These are phyloP conservation scores for Dictyostelium intermedium DNA, from an alignment of 78 protist genomes.

Conservation along the genomic window DNA sequence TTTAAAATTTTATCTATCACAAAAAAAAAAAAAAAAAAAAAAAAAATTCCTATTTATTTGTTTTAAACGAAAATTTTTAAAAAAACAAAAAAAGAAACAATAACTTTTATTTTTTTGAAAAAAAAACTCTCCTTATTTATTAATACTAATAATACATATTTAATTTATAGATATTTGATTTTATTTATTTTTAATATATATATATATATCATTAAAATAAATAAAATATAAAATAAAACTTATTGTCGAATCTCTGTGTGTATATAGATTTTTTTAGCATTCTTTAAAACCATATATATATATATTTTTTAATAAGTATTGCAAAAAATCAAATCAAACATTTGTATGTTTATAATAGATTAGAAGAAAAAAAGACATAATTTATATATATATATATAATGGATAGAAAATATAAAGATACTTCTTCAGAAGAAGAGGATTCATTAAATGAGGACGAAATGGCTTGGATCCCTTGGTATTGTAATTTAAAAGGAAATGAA, in stretches of 20 bases:
- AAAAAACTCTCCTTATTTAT: no score
- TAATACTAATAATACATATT: background rate
- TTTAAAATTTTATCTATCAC: no score
- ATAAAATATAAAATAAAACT: no score
- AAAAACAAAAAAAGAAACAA: no score
- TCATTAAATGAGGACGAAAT: slow-evolving; percentile 72
- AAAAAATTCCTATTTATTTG: no score
- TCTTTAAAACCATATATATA: background rate
- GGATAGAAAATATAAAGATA: slow-evolving; percentile 45
- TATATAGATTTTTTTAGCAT: background rate
- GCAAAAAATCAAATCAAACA: background rate
- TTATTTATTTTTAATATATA: no score
- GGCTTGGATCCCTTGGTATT: slow-evolving; percentile 85
- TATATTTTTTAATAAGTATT: background rate
- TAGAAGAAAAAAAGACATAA: background rate
- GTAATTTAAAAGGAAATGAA: slow-evolving; percentile 82
- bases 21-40: no score
- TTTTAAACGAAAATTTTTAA: no score
- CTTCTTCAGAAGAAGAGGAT: slow-evolving; percentile 76
- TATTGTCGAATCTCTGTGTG: background rate
- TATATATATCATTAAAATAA: no score
- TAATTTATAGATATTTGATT: no score
- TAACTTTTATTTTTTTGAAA: no score
- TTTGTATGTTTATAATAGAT: background rate
- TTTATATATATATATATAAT: no score